Conservation (phyloP, 306 rosid species). For the Mimosa pudica region DNA sequence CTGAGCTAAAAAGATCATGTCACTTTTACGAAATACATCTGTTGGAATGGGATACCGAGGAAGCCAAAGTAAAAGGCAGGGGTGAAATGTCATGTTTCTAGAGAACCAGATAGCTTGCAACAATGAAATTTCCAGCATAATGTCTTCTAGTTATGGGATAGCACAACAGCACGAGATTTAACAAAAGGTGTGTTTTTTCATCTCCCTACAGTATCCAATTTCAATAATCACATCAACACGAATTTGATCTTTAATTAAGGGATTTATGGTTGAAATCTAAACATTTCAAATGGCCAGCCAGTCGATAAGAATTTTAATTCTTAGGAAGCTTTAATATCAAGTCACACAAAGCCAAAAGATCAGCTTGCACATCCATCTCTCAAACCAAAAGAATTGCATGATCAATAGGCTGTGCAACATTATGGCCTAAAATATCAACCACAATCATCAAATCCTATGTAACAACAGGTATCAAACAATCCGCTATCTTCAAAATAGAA, state of each 20-base stretch:
- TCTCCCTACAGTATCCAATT: neutral
- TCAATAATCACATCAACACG: neutral
- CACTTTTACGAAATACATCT: neutral
- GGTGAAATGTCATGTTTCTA: neutral
- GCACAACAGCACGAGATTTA: neutral
- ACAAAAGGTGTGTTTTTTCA: neutral
- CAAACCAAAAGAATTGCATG: neutral
- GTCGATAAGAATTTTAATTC: neutral
- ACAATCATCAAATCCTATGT: neutral
- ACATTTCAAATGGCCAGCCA: neutral
- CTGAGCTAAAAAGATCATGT: neutral
- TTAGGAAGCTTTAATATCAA: neutral
- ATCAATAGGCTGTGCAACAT: neutral
- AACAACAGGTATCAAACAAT: neutral
- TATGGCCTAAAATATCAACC: neutral
- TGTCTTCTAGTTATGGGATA: neutral
- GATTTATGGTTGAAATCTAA: neutral
- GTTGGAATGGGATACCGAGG: neutral
- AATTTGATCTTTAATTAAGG: neutral
- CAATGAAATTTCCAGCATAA: slow-evolving; percentile 1
- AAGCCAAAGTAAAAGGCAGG: neutral
- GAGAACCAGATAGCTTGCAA: neutral
- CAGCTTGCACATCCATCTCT: slow-evolving; percentile 9
- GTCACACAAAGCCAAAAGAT: slow-evolving; percentile 20
- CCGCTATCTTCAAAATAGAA: neutral